A percentile compares a stretch with the other conserved stretches of the same genome.
Conservation (phyloP, 2,329 filamentous ascomycete species). For the Aspergillus sergii region DNA sequence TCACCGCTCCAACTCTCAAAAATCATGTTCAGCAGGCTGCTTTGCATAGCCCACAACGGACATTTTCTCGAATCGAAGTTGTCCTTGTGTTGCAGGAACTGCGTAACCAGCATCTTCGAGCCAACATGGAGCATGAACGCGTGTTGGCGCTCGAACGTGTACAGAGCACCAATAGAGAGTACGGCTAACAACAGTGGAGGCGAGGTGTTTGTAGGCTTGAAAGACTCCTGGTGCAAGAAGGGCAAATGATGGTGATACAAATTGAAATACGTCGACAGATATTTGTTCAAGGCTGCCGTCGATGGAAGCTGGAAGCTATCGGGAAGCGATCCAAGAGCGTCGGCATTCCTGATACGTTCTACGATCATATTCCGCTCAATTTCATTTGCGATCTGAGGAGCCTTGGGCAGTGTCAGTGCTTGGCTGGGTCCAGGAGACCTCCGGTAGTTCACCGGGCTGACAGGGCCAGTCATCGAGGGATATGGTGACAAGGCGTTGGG, state of each 20-base stretch:
- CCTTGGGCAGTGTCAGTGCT: constrained; percentile 65
- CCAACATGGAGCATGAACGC: constrained; percentile 97
- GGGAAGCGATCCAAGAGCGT: constrained; percentile 78
- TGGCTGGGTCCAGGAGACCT: constrained; percentile 70
- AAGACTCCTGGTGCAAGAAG: constrained; percentile 91
- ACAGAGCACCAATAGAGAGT: constrained; percentile 91
- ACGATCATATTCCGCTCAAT: constrained; percentile 83
- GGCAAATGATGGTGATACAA: constrained; percentile 96
- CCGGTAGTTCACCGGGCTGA: constrained; percentile 69
- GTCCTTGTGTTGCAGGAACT: constrained; percentile 96
- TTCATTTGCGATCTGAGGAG: constrained; percentile 80
- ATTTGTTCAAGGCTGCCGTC: constrained; percentile 80
- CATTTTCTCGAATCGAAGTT: constrained; percentile 98
- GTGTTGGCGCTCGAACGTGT: constrained; percentile 95
- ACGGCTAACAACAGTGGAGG: constrained; percentile 85
- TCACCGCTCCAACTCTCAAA: constrained; percentile 99
- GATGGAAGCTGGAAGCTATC: constrained; percentile 88
- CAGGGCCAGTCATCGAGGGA: constrained; percentile 66
- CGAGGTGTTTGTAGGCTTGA: constrained; percentile 76
- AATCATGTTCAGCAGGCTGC: constrained; percentile 95
- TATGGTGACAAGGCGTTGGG: constrained; percentile 75
- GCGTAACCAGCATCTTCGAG: constrained; percentile 94
- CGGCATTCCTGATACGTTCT: constrained; percentile 79
- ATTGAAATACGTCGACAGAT: constrained; percentile 93
- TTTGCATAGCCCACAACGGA: constrained; percentile 97